Conservation (phyloP, 371 early-diverging fungal genomes). For the Rhizomucor pusillus region DNA sequence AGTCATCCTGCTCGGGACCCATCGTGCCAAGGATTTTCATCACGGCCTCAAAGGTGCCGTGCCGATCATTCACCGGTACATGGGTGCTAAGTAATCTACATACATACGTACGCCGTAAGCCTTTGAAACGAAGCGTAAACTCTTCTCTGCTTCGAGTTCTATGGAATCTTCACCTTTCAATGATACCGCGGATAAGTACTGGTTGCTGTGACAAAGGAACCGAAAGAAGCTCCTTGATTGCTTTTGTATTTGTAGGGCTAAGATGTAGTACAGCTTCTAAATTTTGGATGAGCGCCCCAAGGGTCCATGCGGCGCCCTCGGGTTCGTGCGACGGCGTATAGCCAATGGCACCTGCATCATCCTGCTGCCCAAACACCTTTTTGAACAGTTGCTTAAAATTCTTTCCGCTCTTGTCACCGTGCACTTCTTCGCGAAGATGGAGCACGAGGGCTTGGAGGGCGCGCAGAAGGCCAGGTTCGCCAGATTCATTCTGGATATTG, state of each 20-base stretch:
- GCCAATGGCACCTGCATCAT: neutral
- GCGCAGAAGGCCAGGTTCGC: constrained; percentile 15
- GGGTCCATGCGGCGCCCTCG: constrained; percentile 29
- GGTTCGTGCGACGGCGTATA: constrained; percentile 14
- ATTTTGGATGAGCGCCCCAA: constrained; percentile 27
- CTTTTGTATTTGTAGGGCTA: constrained; percentile 20
- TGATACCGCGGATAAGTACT: constrained; percentile 19
- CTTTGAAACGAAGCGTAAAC: neutral
- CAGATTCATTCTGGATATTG: constrained; percentile 18
- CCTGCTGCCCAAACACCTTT: constrained; percentile 1
- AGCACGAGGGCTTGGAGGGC: constrained; percentile 11
- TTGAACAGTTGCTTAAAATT: constrained; percentile 5
- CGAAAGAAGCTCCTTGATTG: constrained; percentile 27
- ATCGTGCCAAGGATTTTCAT: constrained; percentile 38
- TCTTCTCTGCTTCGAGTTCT: neutral
- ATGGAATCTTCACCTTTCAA: constrained; percentile 35
- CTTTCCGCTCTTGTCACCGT: constrained; percentile 4
- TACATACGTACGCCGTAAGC: neutral
- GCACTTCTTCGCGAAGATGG: constrained; percentile 1
- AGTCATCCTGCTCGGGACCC: constrained; percentile 31
- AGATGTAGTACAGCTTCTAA: constrained; percentile 27
- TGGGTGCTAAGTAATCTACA: constrained; percentile 31
- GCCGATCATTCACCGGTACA: constrained; percentile 38
- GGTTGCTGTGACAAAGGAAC: constrained; percentile 30
- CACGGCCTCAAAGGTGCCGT: constrained; percentile 42